Evolutionary conservation across 345 rosid species (phyloP).

Genomic region (Syzygium grande): DNA sequence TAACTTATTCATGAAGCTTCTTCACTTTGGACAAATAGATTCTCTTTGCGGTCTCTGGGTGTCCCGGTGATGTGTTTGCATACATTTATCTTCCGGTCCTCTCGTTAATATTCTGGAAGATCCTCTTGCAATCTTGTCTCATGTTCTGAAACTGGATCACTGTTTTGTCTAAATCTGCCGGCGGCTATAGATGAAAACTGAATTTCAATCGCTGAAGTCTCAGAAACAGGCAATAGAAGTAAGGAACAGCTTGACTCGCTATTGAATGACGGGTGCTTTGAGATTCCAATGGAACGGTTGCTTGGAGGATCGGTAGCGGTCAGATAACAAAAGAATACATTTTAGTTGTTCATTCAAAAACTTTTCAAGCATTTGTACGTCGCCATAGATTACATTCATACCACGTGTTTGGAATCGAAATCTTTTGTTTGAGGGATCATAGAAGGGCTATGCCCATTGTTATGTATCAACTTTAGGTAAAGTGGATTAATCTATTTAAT

Average conservation of each 20-base stretch:
- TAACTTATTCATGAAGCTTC: slow-evolving; percentile 8
- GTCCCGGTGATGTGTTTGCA: not conserved
- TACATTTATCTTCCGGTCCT: not conserved
- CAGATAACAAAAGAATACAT: not conserved
- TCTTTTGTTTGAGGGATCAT: not conserved
- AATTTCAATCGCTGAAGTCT: not conserved
- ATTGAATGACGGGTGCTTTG: not conserved
- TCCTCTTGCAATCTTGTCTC: not conserved
- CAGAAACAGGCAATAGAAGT: not conserved
- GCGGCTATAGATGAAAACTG: not conserved
- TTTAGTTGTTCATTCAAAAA: not conserved
- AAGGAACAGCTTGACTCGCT: not conserved
- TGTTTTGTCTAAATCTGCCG: not conserved
- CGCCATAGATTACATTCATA: not conserved
- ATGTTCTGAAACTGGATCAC: not conserved
- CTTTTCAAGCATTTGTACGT: not conserved
- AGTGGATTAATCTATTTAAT: not conserved
- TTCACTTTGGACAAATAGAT: slow-evolving; percentile 1
- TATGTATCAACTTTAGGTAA: not conserved
- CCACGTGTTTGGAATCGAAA: not conserved
- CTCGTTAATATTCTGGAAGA: not conserved
- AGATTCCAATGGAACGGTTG: not conserved
- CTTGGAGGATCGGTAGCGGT: not conserved
- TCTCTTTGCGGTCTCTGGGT: not conserved
- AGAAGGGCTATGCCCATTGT: not conserved